Conservation (phyloP, 306 rosid genomes). For the Vicia sativa region DNA sequence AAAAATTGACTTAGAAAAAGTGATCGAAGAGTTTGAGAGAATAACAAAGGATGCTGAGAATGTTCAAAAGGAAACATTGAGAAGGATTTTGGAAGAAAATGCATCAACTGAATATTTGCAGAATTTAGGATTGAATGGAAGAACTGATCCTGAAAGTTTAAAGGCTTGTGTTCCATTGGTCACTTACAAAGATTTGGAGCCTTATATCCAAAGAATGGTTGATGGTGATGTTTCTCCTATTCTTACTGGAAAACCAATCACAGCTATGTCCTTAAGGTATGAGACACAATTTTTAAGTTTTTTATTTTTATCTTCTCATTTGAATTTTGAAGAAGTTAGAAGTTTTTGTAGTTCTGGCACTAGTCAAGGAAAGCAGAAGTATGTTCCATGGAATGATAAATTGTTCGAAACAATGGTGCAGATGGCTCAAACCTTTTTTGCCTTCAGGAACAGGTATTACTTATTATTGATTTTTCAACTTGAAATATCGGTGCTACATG, state of each 20-base stretch:
- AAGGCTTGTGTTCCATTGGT: constrained; percentile 83
- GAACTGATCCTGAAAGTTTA: too few relatives aligned
- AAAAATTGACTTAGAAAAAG: constrained; percentile 60
- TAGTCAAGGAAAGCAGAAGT: constrained; percentile 81
- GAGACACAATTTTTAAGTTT: too few relatives aligned
- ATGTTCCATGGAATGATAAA: constrained; percentile 84
- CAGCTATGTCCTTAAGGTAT: constrained; percentile 72
- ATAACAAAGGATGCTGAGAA: constrained; percentile 67
- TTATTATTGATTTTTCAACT: too few relatives aligned
- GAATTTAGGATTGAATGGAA: too few relatives aligned
- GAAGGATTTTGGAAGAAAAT: too few relatives aligned
- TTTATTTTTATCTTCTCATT: too few relatives aligned
- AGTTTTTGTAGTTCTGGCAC: constrained; percentile 84
- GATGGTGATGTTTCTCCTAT: constrained; percentile 53
- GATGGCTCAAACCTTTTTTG: constrained; percentile 76
- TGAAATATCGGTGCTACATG: too few relatives aligned
- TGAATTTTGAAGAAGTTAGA: neutral
- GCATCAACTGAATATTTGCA: too few relatives aligned
- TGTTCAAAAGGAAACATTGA: constrained; percentile 71
- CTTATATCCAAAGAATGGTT: constrained; percentile 65
- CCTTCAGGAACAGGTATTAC: constrained; percentile 68
- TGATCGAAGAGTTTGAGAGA: constrained; percentile 72
- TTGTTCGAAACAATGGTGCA: constrained; percentile 72
- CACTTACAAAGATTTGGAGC: constrained; percentile 68
- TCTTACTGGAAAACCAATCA: constrained; percentile 67